phyloP scores from a whole-genome alignment of 2,329 filamentous ascomycete genomes.

The Chaetomiaceae sp. region DNA sequence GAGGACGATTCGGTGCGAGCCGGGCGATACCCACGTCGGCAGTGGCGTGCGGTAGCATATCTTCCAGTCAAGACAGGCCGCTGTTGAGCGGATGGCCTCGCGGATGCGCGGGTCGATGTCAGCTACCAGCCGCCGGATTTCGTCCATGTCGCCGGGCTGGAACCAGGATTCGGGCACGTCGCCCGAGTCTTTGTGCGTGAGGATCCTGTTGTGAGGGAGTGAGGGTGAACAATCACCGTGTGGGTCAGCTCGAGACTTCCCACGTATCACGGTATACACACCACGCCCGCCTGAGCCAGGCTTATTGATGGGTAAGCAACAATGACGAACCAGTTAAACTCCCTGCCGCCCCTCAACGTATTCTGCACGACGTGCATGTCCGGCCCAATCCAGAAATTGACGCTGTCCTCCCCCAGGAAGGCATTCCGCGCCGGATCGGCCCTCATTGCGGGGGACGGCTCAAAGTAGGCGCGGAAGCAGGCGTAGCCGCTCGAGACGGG shows the following conservation, averaged over 20 bases:
- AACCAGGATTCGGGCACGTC: slow-evolving; percentile 46
- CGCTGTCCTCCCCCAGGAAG: slow-evolving; percentile 40
- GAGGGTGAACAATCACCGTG: too few relatives aligned
- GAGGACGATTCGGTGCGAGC: slow-evolving; percentile 45
- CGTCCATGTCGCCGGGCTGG: slow-evolving; percentile 42
- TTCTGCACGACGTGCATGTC: slow-evolving; percentile 42
- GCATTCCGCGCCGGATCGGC: slow-evolving; percentile 34
- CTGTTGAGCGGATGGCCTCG: slow-evolving; percentile 42
- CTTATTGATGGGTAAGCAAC: too few relatives aligned
- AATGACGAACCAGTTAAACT: slow-evolving; percentile 38
- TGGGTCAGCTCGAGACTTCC: too few relatives aligned
- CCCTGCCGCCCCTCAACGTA: slow-evolving; percentile 38
- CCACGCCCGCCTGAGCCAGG: too few relatives aligned
- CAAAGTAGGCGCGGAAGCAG: slow-evolving; percentile 46
- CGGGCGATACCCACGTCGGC: slow-evolving; percentile 44
- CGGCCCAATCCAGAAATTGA: slow-evolving; percentile 42
- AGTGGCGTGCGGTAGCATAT: slow-evolving; percentile 50
- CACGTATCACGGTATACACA: too few relatives aligned
- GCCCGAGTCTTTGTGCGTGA: slow-evolving; percentile 40
- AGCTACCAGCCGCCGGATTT: slow-evolving; percentile 35
- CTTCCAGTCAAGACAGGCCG: slow-evolving; percentile 48
- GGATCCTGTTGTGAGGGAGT: too few relatives aligned
- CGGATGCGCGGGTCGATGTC: slow-evolving; percentile 42
- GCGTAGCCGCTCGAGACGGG: slow-evolving; percentile 50
- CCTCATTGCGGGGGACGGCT: slow-evolving; percentile 30